phyloP scores from a whole-genome alignment of 768 basidiomycete genomes.

The Hebeloma cylindrosporum region DNA sequence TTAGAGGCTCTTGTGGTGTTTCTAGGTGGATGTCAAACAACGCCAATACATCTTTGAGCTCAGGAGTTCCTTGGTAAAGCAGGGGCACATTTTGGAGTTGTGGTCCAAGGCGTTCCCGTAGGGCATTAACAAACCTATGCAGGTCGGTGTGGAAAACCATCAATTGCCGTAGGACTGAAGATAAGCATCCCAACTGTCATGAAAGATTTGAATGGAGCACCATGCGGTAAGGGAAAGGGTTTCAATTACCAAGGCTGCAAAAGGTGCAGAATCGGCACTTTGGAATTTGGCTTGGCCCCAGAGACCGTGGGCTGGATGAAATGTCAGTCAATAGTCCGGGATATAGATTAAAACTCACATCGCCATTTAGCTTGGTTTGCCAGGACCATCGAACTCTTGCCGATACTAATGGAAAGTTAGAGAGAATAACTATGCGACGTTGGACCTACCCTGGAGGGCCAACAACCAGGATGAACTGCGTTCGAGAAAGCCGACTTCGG shows the following conservation, averaged over 20 bases:
- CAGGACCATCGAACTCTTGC: constrained; percentile 73
- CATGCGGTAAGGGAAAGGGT: neutral
- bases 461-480: constrained; percentile 60
- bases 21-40: constrained; percentile 54
- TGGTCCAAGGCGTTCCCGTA: constrained; percentile 64
- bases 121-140: constrained; percentile 58
- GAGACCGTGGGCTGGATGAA: constrained; percentile 54
- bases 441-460: constrained; percentile 60
- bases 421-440: neutral
- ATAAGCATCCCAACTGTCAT: constrained; percentile 60
- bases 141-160: constrained; percentile 74
- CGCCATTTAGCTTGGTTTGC: constrained; percentile 74
- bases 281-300: constrained; percentile 82
- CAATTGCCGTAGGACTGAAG: constrained; percentile 69
- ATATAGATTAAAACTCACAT: constrained; percentile 35
- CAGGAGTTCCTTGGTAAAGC: constrained; percentile 69
- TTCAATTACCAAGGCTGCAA: constrained; percentile 55
- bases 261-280: constrained; percentile 63
- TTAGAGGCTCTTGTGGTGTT: constrained; percentile 52
- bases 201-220: constrained; percentile 7
- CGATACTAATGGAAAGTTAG: constrained; percentile 41
- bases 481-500: constrained; percentile 43
- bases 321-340: neutral
- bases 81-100: constrained; percentile 69
- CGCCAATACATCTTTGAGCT: constrained; percentile 61